Evolutionary conservation across 192 early-diverging fungal genomes (phyloP), one percentile per base, ranked within the genome.

Genomic region (Backusella liffmaniae): DNA sequence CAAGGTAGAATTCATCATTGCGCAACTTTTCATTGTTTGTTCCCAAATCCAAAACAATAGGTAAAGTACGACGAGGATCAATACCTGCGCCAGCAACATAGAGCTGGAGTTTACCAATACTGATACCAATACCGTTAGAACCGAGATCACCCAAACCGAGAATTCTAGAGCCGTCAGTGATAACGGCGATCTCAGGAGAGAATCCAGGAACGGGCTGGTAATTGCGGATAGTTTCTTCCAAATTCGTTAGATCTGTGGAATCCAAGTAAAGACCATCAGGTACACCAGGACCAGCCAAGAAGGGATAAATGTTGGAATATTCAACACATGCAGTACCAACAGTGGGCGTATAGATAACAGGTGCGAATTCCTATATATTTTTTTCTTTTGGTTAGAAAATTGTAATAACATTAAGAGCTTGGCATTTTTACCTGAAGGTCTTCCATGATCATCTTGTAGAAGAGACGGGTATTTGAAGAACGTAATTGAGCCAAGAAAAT

Each of bases 51-150:
- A 99, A 81, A 66, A 92, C 90, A 80, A 99, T 95, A 26, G 97
- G 97, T 59, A 99, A 89, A 62, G 95, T 96, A 30, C 90, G 88
- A 74, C 89, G 76, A 74, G 96, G 97, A 75, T 96, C 90, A 72
- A 99, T 90, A 65, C 96, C 96, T 35, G 89, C 93, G 59, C 89
- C 94, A 26, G 91, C 92, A 13, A 95, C 91, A 80, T 97, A 98
- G 32, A 99, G 88, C 76, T 95, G 95, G 42, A 99, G 92, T 83
- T 97, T 99, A 83, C 96, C 96, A 32, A 97, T 92, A 12, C 95
- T 94, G 76, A 99, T 99, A 71, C 96, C 96, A 90, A 97, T 95
- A 51, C 97, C 97, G 83, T 95, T 95, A 65, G 97, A 89, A 79
- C 97, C 97, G 62, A 96, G 90, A 83, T 98, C 97, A 73, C 97